Conservation (phyloP, 108 stramenopile genomes). For the Stephanodiscus triporus region DNA sequence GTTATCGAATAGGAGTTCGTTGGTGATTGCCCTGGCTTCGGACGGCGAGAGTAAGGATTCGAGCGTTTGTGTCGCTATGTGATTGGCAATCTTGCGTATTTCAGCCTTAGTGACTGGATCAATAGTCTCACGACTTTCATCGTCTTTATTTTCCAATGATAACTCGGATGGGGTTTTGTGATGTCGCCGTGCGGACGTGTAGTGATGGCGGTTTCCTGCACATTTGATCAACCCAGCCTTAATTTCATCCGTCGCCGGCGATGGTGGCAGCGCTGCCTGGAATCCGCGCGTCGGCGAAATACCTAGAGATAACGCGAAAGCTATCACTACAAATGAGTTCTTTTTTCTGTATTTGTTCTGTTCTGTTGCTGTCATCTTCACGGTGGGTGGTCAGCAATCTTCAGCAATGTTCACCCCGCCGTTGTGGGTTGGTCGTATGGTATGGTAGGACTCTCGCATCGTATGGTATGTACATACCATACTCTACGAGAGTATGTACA, state of each 20-base stretch:
- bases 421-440: too few relatives aligned
- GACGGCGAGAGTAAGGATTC: constrained; percentile 52
- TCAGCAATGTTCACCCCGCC: too few relatives aligned
- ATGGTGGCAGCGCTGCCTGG: background rate
- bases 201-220: background rate
- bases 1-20: constrained; percentile 53
- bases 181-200: background rate
- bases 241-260: background rate
- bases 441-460: too few relatives aligned
- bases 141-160: background rate
- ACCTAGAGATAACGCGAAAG: background rate
- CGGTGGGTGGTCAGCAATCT: too few relatives aligned
- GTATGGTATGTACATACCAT: too few relatives aligned
- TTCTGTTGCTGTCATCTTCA: background rate
- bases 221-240: background rate
- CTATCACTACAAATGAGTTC: background rate
- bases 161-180: background rate
- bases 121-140: background rate
- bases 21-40: constrained; percentile 50
- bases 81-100: constrained; percentile 44
- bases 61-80: constrained; percentile 46
- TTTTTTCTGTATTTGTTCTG: background rate
- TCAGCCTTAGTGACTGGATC: constrained; percentile 14
- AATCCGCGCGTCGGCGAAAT: constrained; percentile 4
- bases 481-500: too few relatives aligned